Evolutionary conservation across 768 basidiomycete genomes (phyloP).

Genomic region (Serendipita indica): DNA sequence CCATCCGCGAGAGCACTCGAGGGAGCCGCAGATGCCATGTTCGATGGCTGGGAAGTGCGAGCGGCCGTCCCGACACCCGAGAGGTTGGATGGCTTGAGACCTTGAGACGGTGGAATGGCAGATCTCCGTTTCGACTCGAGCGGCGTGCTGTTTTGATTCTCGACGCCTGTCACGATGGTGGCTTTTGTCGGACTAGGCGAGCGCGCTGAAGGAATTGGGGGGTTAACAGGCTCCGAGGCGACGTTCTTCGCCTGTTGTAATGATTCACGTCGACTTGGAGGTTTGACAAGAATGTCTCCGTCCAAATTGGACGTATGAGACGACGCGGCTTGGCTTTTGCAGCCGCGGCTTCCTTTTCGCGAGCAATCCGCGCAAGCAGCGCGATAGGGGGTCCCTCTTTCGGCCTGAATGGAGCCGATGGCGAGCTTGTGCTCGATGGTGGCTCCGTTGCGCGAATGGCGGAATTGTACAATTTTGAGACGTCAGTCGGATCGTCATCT

Average conservation of each 20-base stretch:
- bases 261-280: conserved; percentile 7
- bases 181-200: conserved; percentile 1
- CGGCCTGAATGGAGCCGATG: not conserved
- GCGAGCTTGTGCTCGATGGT: not conserved
- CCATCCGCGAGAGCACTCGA: too few species aligned
- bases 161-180: not conserved
- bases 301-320: not conserved
- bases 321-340: not conserved
- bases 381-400: not conserved
- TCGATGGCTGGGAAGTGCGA: too few species aligned
- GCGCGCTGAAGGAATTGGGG: not conserved
- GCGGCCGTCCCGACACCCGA: too few species aligned
- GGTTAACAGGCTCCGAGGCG: not conserved
- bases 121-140: too few species aligned
- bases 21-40: too few species aligned
- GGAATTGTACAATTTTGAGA: not conserved
- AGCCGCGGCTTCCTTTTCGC: not conserved
- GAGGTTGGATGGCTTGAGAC: too few species aligned
- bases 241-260: not conserved
- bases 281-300: conserved; percentile 5
- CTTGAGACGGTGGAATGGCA: too few species aligned
- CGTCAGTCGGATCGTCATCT: not conserved
- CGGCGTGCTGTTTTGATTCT: not conserved
- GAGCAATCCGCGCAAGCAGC: not conserved
- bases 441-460: not conserved